Conservation (phyloP, 202 grass and related monocot species). For the Schoenoplectus triqueter region DNA sequence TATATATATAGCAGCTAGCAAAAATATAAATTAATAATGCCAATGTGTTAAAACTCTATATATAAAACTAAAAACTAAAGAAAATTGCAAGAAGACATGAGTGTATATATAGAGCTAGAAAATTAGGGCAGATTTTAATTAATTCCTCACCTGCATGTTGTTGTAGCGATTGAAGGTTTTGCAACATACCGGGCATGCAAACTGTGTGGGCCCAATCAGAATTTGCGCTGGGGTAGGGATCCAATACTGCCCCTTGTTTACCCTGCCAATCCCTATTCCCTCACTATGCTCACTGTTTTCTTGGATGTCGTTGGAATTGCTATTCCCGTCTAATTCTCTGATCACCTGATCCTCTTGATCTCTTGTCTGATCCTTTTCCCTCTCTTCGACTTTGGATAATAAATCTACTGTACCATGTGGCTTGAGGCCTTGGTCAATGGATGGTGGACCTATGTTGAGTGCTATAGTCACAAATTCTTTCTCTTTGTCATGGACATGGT, state of each 20-base stretch:
- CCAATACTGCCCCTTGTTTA: constrained; percentile 99
- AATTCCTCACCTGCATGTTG: constrained; percentile 86
- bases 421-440: neutral
- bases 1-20: no score
- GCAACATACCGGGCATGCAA: constrained; percentile 93
- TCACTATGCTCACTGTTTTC: constrained; percentile 49
- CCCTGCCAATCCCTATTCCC: constrained; percentile 71
- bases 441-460: constrained; percentile 43
- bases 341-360: constrained; percentile 25
- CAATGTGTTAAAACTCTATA: neutral
- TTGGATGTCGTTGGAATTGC: constrained; percentile 33
- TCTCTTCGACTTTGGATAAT: constrained; percentile 34
- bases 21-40: neutral
- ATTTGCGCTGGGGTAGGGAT: constrained; percentile 98
- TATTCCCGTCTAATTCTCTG: constrained; percentile 27
- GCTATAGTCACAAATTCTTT: constrained; percentile 31
- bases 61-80: neutral
- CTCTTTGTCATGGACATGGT: constrained; percentile 45
- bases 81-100: neutral
- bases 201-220: constrained; percentile 96
- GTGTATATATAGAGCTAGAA: neutral
- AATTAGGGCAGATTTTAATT: constrained; percentile 23
- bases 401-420: constrained; percentile 33
- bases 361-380: constrained; percentile 30
- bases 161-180: constrained; percentile 99